phyloP scores from a whole-genome alignment of 2,329 filamentous ascomycete genomes.

The Dendrostoma leiphaemia region DNA sequence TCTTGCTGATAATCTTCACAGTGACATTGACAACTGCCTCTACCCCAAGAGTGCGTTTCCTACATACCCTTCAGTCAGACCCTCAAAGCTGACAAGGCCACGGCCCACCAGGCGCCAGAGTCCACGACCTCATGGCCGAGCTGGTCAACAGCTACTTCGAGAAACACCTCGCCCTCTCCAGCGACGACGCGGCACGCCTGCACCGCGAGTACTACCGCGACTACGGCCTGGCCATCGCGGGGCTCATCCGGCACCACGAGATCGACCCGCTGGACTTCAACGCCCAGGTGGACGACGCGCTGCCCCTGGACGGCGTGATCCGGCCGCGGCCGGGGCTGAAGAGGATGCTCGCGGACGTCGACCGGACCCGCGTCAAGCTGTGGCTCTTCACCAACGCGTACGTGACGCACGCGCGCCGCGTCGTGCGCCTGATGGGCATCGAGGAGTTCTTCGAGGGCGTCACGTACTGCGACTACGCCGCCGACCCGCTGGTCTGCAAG shows the following conservation, averaged over 20 bases:
- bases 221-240: constrained; percentile 96
- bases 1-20: constrained; percentile 57
- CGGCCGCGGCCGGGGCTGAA: constrained; percentile 74
- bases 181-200: constrained; percentile 76
- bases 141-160: constrained; percentile 68
- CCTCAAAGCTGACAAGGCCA: constrained; percentile 18
- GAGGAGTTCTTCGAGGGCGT: constrained; percentile 93
- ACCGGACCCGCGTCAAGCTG: constrained; percentile 76
- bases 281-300: constrained; percentile 86
- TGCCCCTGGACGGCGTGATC: constrained; percentile 83
- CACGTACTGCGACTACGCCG: constrained; percentile 87
- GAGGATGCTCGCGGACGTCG: constrained; percentile 75
- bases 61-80: not conserved
- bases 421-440: constrained; percentile 75
- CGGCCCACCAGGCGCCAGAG: constrained; percentile 64
- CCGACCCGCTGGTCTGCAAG: constrained; percentile 78
- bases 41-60: constrained; percentile 75
- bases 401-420: constrained; percentile 78
- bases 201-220: constrained; percentile 92
- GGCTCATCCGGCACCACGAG: constrained; percentile 87
- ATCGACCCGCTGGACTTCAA: constrained; percentile 97
- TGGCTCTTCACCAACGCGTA: constrained; percentile 99
- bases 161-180: constrained; percentile 69
- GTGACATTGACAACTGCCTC: constrained; percentile 98
- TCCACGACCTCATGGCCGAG: constrained; percentile 84